Conservation (phyloP, 768 basidiomycete genomes). For the Russula abietina region DNA sequence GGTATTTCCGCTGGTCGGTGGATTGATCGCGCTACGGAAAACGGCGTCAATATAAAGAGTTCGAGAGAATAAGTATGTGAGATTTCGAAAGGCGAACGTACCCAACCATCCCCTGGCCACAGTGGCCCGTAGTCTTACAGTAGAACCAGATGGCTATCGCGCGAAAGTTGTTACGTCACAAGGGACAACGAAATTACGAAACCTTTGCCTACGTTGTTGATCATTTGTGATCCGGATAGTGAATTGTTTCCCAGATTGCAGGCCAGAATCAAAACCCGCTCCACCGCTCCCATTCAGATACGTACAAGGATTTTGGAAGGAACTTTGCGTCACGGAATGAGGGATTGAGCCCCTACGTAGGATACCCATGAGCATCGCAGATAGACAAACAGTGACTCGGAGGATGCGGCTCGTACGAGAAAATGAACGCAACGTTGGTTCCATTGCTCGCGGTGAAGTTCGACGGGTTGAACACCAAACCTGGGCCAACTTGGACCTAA, state of each 20-base stretch:
- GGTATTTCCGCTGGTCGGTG: constrained; percentile 42
- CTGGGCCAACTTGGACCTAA: constrained; percentile 42
- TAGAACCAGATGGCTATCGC: constrained; percentile 51
- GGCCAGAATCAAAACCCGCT: constrained; percentile 50
- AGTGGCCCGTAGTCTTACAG: constrained; percentile 45
- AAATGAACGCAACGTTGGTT: constrained; percentile 48
- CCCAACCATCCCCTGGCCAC: constrained; percentile 48
- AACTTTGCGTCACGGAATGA: constrained; percentile 34
- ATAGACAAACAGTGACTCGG: not conserved
- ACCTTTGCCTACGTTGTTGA: constrained; percentile 43
- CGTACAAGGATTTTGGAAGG: constrained; percentile 30
- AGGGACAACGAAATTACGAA: too few relatives aligned
- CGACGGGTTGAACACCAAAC: constrained; percentile 40
- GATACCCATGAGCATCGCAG: not conserved
- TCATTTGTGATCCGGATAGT: constrained; percentile 45
- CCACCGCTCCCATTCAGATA: constrained; percentile 38
- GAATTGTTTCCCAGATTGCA: constrained; percentile 37
- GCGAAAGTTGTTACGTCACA: not conserved
- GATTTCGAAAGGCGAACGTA: constrained; percentile 21
- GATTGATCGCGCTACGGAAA: constrained; percentile 38
- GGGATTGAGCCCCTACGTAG: constrained; percentile 8
- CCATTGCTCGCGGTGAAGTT: constrained; percentile 45
- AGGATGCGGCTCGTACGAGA: constrained; percentile 40
- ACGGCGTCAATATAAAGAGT: not conserved
- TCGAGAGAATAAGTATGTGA: not conserved